Percentiles rank a stretch among this genome's conserved stretches.
Conservation (phyloP, 1,284 basidiomycete genomes). For the Fomes fomentarius region DNA sequence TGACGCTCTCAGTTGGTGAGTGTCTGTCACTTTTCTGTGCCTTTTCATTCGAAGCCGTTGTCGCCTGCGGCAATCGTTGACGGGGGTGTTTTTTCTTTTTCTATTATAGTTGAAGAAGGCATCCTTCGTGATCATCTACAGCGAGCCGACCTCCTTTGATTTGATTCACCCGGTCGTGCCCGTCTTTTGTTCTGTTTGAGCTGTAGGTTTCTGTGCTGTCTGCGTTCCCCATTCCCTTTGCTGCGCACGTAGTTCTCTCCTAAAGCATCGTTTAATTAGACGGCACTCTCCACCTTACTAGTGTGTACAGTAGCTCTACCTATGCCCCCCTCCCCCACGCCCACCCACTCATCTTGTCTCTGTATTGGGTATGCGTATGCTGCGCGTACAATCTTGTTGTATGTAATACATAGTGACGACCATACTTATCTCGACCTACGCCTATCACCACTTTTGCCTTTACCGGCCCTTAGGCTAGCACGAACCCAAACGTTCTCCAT, state of each 20-base stretch:
- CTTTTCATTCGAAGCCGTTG: slow-evolving; percentile 1
- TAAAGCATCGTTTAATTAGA: neutral
- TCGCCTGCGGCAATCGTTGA: slow-evolving; percentile 14
- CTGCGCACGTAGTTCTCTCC: neutral
- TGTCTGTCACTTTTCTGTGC: slow-evolving; percentile 10
- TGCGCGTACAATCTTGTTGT: neutral
- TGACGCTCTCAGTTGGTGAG: slow-evolving; percentile 63
- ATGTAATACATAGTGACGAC: neutral
- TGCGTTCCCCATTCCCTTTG: neutral
- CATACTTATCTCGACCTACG: neutral
- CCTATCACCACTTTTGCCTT: neutral
- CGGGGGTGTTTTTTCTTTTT: neutral
- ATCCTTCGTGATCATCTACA: slow-evolving; percentile 57
- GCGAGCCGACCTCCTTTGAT: slow-evolving; percentile 54
- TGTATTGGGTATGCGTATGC: too few relatives aligned
- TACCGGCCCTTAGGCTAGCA: neutral
- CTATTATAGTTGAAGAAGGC: slow-evolving; percentile 44
- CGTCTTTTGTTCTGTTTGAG: neutral
- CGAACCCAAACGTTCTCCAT: neutral
- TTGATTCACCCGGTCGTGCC: neutral
- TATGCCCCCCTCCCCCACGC: neutral
- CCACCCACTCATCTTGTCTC: neutral
- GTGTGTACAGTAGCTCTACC: neutral
- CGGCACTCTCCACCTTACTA: neutral
- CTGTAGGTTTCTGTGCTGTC: neutral